phyloP scores from a whole-genome alignment of 179 eudicot species.

The Heliamphora pulchella region DNA sequence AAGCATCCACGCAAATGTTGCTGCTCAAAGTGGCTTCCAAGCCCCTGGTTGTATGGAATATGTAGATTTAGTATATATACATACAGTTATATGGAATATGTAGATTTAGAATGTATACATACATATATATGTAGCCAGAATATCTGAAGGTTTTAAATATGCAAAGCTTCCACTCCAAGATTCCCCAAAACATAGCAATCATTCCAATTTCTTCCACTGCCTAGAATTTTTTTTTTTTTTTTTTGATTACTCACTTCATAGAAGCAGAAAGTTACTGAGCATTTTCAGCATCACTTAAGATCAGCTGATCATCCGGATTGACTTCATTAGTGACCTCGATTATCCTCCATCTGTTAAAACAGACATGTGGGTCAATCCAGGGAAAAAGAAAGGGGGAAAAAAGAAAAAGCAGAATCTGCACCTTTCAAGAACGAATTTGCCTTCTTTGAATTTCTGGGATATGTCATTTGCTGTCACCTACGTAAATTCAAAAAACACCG shows the following conservation, averaged over 20 bases:
- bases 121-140: background rate
- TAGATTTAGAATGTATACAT: background rate
- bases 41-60: too few relatives aligned
- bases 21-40: too few relatives aligned
- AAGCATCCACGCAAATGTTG: too few relatives aligned
- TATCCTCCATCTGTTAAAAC: constrained; percentile 49
- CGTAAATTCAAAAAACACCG: background rate
- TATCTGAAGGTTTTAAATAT: background rate
- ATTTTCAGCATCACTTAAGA: constrained; percentile 50
- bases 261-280: constrained; percentile 17
- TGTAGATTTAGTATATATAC: too few relatives aligned
- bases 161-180: constrained; percentile 2
- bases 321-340: constrained; percentile 45
- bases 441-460: constrained; percentile 85
- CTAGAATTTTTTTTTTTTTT: background rate
- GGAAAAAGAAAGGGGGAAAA: background rate
- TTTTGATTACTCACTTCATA: background rate
- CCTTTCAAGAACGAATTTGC: constrained; percentile 92
- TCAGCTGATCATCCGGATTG: constrained; percentile 41
- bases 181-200: background rate
- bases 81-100: background rate
- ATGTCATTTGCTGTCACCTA: constrained; percentile 56
- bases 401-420: background rate
- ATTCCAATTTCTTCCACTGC: background rate
- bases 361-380: background rate